These are phyloP conservation scores for Tulasnella calospora DNA, from an alignment of 768 basidiomycete species.

Conservation along the genomic window DNA sequence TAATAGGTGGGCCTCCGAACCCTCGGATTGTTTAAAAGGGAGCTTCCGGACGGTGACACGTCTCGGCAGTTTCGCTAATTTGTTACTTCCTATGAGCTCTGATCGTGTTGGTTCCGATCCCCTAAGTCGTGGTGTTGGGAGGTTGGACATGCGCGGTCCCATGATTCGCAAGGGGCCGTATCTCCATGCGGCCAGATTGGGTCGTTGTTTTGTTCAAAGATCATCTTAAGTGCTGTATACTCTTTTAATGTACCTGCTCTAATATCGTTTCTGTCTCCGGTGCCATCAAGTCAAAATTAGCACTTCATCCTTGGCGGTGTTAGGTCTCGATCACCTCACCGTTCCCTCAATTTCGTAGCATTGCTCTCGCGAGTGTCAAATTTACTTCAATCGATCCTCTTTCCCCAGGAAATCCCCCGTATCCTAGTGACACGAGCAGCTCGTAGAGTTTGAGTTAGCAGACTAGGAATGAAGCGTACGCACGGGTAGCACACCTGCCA, in stretches of 20 bases:
- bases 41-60: neutral
- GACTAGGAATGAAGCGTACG: neutral
- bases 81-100: neutral
- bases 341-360: neutral
- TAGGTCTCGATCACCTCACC: neutral
- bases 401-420: neutral
- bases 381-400: no score
- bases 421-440: neutral
- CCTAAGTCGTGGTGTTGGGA: neutral
- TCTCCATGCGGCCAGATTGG: neutral
- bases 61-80: neutral
- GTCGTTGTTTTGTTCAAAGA: neutral
- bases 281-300: slow-evolving; percentile 6
- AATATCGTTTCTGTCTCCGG: neutral
- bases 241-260: no score
- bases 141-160: neutral
- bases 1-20: neutral
- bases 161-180: neutral
- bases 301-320: neutral
- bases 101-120: neutral
- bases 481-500: no score
- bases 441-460: neutral
- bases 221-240: neutral
- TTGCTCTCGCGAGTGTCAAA: slow-evolving; percentile 39
- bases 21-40: neutral